Conservation (phyloP, 306 rosid genomes). For the Cucumis hystrix region DNA sequence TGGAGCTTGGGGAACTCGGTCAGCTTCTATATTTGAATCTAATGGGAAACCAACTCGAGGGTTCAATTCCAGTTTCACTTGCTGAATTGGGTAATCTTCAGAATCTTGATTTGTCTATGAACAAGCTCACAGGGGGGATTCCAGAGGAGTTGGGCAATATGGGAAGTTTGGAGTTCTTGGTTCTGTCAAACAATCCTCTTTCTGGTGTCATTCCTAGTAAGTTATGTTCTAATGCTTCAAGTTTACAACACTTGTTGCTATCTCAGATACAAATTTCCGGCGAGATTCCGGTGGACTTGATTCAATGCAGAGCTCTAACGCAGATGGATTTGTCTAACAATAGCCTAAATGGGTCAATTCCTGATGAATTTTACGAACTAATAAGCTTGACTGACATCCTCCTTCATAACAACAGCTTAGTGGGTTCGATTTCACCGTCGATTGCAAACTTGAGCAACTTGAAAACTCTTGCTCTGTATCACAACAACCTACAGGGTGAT, state of each 20-base stretch:
- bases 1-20: conserved; percentile 49
- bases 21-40: conserved; percentile 58
- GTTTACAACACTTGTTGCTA: conserved; percentile 48
- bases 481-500: conserved; percentile 59
- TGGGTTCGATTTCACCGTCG: conserved; percentile 61
- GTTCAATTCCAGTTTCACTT: conserved; percentile 48
- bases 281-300: conserved; percentile 54
- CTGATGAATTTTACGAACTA: conserved; percentile 43
- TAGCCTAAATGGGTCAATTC: conserved; percentile 63
- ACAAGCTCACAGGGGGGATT: conserved; percentile 55
- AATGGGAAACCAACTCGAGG: conserved; percentile 58
- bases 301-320: conserved; percentile 45
- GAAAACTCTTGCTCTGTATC: conserved; percentile 49
- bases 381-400: conserved; percentile 50
- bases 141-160: conserved; percentile 60
- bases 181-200: conserved; percentile 61
- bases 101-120: conserved; percentile 64
- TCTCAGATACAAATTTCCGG: conserved; percentile 45
- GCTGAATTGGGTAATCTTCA: conserved; percentile 49
- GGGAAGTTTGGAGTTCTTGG: conserved; percentile 43
- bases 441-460: conserved; percentile 57
- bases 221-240: conserved; percentile 64
- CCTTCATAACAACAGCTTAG: conserved; percentile 76
- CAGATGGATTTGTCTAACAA: conserved; percentile 90
- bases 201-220: conserved; percentile 48